Evolutionary conservation across 257 asterid genomes (phyloP).

Genomic region (Primulina tabacum): DNA sequence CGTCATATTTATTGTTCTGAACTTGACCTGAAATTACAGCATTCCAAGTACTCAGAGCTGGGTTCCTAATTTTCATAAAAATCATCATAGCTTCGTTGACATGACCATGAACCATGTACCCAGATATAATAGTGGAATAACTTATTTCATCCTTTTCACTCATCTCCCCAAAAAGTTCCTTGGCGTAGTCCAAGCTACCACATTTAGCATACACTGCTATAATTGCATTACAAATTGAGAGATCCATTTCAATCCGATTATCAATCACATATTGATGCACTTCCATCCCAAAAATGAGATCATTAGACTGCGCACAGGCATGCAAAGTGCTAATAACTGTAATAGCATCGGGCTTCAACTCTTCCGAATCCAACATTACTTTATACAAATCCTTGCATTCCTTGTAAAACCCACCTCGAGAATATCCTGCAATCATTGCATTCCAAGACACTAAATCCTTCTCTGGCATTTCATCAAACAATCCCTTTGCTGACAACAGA

Average conservation of each 20-base stretch:
- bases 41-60: constrained; percentile 75
- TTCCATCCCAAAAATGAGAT: constrained; percentile 69
- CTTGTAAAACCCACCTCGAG: constrained; percentile 64
- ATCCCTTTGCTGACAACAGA: constrained; percentile 46
- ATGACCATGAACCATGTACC: constrained; percentile 79
- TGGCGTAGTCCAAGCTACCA: constrained; percentile 78
- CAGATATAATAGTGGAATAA: constrained; percentile 70
- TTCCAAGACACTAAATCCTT: constrained; percentile 86
- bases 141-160: constrained; percentile 68
- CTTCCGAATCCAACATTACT: constrained; percentile 47
- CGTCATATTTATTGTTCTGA: constrained; percentile 58
- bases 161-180: constrained; percentile 73
- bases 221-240: constrained; percentile 62
- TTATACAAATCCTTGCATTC: constrained; percentile 66
- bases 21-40: constrained; percentile 73
- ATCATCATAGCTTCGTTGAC: constrained; percentile 56
- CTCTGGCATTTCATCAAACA: constrained; percentile 61
- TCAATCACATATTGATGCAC: constrained; percentile 61
- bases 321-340: constrained; percentile 65
- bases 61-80: constrained; percentile 49
- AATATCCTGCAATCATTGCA: constrained; percentile 77
- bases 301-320: constrained; percentile 77
- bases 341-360: constrained; percentile 52
- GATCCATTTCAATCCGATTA: constrained; percentile 53
- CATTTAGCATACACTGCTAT: constrained; percentile 71